A percentile compares a stretch with the other conserved stretches of the same genome.
Evolutionary conservation across 805 yeast species (phyloP).

Genomic region (Starmerella etchellsii): DNA sequence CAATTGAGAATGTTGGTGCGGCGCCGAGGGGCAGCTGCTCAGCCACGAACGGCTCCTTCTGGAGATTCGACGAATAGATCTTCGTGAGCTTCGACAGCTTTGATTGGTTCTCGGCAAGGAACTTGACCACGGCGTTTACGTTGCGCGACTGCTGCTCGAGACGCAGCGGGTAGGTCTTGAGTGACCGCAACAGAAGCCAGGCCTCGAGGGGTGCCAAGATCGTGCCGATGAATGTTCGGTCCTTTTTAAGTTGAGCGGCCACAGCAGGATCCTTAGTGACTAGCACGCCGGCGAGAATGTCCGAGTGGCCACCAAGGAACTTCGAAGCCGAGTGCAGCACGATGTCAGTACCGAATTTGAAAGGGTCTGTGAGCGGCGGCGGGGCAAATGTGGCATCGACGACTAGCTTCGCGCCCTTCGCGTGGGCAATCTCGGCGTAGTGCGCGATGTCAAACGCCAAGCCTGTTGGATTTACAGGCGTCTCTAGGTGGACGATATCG

Average conservation of each 20-base stretch:
- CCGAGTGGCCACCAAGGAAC: constrained; percentile 90
- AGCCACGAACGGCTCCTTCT: constrained; percentile 52
- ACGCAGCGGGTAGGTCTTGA: constrained; percentile 69
- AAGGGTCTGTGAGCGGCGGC: constrained; percentile 76
- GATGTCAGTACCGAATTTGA: constrained; percentile 69
- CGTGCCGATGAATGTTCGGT: constrained; percentile 64
- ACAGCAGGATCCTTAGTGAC: constrained; percentile 57
- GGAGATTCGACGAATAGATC: constrained; percentile 65
- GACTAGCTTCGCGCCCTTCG: constrained; percentile 54
- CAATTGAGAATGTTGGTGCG: constrained; percentile 68
- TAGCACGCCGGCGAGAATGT: constrained; percentile 71
- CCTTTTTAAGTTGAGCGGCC: constrained; percentile 38
- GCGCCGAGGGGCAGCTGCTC: constrained; percentile 47
- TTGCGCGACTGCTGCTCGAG: constrained; percentile 50
- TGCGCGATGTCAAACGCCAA: constrained; percentile 45
- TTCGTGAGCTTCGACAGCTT: constrained; percentile 38
- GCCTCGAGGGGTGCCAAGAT: constrained; percentile 68
- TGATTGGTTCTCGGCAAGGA: constrained; percentile 37
- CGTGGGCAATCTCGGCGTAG: constrained; percentile 61
- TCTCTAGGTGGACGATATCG: constrained; percentile 55
- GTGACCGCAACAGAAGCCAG: constrained; percentile 59
- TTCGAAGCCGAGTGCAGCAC: constrained; percentile 88
- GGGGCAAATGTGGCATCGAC: constrained; percentile 95
- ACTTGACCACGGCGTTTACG: constrained; percentile 50
- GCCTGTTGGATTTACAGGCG: constrained; percentile 83